Conservation (phyloP, 768 basidiomycete species). For the Mycena metata region DNA sequence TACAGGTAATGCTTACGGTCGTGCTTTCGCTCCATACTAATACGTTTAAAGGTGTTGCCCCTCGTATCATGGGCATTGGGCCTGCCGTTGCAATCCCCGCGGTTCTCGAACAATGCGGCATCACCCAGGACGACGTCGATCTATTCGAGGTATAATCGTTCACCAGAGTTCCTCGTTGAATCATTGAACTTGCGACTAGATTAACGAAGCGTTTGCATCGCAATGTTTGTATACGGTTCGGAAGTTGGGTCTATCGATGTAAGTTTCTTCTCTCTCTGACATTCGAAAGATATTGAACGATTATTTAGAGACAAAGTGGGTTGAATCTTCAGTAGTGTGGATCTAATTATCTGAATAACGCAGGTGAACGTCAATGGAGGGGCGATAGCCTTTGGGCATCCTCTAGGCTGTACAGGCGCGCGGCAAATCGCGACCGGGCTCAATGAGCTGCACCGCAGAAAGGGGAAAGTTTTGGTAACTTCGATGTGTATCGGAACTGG, state of each 20-base stretch:
- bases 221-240: constrained; percentile 83
- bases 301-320: constrained; percentile 55
- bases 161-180: background rate
- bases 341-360: constrained; percentile 43
- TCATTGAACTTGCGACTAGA: constrained; percentile 55
- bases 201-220: constrained; percentile 94
- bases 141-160: constrained; percentile 73
- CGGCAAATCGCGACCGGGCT: constrained; percentile 90
- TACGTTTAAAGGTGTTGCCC: constrained; percentile 67
- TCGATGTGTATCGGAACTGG: constrained; percentile 92
- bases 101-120: constrained; percentile 75
- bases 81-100: constrained; percentile 88
- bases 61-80: constrained; percentile 91
- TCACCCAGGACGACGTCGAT: constrained; percentile 79
- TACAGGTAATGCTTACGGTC: constrained; percentile 55
- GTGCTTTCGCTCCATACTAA: background rate
- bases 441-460: constrained; percentile 76
- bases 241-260: constrained; percentile 69
- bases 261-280: constrained; percentile 11
- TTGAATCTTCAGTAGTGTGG: background rate
- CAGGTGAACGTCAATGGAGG: constrained; percentile 93
- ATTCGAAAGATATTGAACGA: background rate
- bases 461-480: constrained; percentile 86
- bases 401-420: constrained; percentile 87
- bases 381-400: constrained; percentile 89